phyloP scores from a whole-genome alignment of 2,329 filamentous ascomycete genomes.

The Botrytis porri region DNA sequence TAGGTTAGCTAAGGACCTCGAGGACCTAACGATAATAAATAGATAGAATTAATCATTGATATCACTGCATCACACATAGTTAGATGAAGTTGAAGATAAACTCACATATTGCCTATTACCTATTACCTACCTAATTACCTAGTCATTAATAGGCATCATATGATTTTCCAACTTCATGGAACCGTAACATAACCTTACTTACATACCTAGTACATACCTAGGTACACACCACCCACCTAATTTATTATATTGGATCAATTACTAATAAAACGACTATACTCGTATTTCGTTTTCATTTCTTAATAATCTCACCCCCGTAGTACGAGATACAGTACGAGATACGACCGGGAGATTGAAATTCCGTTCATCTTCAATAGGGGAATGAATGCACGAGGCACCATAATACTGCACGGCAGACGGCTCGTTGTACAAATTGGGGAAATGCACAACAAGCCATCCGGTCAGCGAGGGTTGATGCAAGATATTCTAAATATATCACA shows the following conservation, averaged over 20 bases:
- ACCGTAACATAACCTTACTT: background rate
- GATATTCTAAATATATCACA: constrained; percentile 11
- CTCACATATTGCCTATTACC: background rate
- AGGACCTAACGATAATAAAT: background rate
- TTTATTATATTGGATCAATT: background rate
- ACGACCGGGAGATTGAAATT: background rate
- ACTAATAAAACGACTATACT: background rate
- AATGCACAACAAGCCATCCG: constrained; percentile 12
- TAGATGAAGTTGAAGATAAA: background rate
- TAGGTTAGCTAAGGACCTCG: too few relatives aligned
- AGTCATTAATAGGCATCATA: background rate
- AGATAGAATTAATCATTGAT: background rate
- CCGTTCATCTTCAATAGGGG: background rate
- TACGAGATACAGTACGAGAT: background rate
- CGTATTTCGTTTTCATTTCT: background rate
- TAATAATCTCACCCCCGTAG: background rate
- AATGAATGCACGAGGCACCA: background rate
- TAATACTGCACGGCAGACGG: background rate
- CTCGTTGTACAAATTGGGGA: constrained; percentile 17
- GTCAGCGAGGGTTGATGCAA: background rate
- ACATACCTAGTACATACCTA: too few relatives aligned
- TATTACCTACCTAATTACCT: too few relatives aligned
- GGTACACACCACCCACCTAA: background rate
- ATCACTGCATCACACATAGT: background rate
- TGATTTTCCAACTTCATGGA: background rate